Conservation (phyloP, 371 early-diverging fungal genomes). For the Mortierella sp. region DNA sequence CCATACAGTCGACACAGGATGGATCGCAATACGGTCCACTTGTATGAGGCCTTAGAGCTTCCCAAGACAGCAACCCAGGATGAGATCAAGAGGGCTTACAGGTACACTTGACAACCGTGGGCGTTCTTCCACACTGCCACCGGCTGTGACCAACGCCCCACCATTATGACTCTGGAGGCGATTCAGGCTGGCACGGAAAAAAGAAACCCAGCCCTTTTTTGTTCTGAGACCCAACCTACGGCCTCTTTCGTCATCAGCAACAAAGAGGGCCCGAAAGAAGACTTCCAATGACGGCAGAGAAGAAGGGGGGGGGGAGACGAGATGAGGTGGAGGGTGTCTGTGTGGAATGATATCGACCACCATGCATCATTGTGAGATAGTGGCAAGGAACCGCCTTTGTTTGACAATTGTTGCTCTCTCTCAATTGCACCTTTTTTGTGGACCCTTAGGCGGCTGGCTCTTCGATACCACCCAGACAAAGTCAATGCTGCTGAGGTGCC, state of each 20-base stretch:
- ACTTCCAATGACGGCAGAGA: too few species aligned
- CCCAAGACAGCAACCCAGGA: constrained; percentile 67
- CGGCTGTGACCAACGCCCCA: neutral
- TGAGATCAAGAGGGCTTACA: constrained; percentile 79
- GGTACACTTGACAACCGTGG: constrained; percentile 16
- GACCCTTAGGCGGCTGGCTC: constrained; percentile 66
- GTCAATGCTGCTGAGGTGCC: constrained; percentile 52
- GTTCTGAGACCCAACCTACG: too few species aligned
- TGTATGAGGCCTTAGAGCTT: constrained; percentile 74
- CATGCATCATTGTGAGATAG: neutral
- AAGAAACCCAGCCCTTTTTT: too few species aligned
- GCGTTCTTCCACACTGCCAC: neutral
- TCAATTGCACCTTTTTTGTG: neutral
- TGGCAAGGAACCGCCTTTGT: too few species aligned
- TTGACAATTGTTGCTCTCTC: neutral
- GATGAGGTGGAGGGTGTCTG: too few species aligned
- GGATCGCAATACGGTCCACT: constrained; percentile 62
- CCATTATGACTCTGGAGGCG: too few species aligned
- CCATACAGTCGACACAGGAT: too few species aligned
- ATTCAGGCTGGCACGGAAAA: too few species aligned
- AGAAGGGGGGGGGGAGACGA: too few species aligned
- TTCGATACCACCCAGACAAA: constrained; percentile 87
- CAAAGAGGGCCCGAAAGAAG: too few species aligned
- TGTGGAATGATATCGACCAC: too few species aligned
- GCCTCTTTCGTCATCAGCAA: too few species aligned